A percentile compares a stretch with the other conserved stretches of the same genome.
Evolutionary conservation across 1,284 basidiomycete species (phyloP).

Genomic region (Sanguinoderma infundibulare): DNA sequence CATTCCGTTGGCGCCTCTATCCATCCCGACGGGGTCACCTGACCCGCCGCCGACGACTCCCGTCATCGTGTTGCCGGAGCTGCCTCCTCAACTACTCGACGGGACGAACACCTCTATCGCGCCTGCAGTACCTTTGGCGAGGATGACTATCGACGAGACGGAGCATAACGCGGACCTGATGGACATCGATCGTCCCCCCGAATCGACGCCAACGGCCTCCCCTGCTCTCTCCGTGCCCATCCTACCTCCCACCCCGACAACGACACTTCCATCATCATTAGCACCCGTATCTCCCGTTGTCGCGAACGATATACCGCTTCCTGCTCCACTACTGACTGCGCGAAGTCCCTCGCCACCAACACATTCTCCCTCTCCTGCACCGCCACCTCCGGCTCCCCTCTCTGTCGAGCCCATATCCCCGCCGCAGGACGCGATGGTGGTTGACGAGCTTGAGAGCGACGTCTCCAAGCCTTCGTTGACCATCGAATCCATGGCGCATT

Average conservation of each 20-base stretch:
- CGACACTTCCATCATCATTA: background rate
- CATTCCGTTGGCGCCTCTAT: conserved; percentile 3
- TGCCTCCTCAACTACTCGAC: conserved; percentile 4
- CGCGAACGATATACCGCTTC: background rate
- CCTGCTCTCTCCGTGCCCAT: background rate
- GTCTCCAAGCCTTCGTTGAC: no score
- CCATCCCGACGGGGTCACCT: conserved; percentile 4
- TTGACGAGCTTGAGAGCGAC: background rate
- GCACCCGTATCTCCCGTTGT: background rate
- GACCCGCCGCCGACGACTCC: conserved; percentile 1
- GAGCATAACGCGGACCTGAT: background rate
- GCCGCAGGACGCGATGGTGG: background rate
- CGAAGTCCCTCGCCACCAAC: background rate
- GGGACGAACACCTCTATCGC: background rate
- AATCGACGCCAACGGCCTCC: background rate
- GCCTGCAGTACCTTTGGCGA: background rate
- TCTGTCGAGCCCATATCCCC: background rate
- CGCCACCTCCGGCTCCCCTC: background rate
- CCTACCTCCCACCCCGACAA: background rate
- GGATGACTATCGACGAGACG: background rate
- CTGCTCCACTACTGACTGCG: background rate
- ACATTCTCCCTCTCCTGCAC: background rate
- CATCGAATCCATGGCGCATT: background rate
- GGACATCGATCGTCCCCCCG: conserved; percentile 13
- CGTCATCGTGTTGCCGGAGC: conserved; percentile 2